These are phyloP conservation scores for Ceratocystis diversiconidia DNA, from an alignment of 2,329 filamentous ascomycete species.

Conservation along the genomic window DNA sequence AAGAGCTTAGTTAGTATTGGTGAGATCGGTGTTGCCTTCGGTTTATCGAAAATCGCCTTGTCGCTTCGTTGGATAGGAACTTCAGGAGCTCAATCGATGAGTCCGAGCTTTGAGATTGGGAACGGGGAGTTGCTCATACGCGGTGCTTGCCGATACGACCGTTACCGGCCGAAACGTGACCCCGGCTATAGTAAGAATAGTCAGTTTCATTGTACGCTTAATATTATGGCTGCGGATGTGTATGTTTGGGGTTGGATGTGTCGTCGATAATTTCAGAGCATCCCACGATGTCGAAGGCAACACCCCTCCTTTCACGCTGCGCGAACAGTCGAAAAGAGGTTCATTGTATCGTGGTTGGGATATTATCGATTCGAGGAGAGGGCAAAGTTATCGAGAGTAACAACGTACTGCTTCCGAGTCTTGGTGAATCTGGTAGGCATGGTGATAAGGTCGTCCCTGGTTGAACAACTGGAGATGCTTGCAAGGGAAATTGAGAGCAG, in stretches of 20 bases:
- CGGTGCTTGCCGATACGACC: slow-evolving; percentile 98
- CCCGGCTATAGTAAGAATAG: slow-evolving; percentile 49
- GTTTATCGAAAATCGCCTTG: not conserved
- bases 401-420: slow-evolving; percentile 63
- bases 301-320: slow-evolving; percentile 14
- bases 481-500: slow-evolving; percentile 17
- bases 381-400: slow-evolving; percentile 16
- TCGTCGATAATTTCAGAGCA: slow-evolving; percentile 11
- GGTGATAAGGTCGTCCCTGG: slow-evolving; percentile 29
- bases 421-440: slow-evolving; percentile 64
- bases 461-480: slow-evolving; percentile 20
- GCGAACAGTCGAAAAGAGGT: slow-evolving; percentile 9
- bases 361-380: slow-evolving; percentile 16
- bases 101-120: not conserved
- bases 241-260: not conserved
- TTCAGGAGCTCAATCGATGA: slow-evolving; percentile 1
- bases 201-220: slow-evolving; percentile 22
- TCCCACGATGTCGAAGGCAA: slow-evolving; percentile 16
- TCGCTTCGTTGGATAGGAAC: not conserved
- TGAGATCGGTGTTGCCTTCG: not conserved
- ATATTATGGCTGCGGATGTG: slow-evolving; percentile 8
- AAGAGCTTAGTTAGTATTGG: slow-evolving; percentile 13
- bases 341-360: slow-evolving; percentile 17
- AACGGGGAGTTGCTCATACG: slow-evolving; percentile 14
- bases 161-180: slow-evolving; percentile 96